Evolutionary conservation across 2,329 filamentous ascomycete genomes (phyloP).

Genomic region (Fusarium sp.): DNA sequence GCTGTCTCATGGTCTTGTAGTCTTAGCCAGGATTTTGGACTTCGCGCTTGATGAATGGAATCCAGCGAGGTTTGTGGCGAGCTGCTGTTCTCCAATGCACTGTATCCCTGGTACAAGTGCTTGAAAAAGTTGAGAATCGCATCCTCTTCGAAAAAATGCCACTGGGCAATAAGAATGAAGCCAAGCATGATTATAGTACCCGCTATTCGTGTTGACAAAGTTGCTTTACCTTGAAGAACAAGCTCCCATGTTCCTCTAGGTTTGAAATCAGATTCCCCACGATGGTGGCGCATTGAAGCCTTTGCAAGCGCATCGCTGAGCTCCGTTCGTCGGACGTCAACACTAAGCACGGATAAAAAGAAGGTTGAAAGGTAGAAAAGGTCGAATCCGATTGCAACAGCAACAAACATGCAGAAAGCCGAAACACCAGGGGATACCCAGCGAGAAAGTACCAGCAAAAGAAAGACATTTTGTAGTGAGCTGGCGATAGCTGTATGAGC

Average conservation of each 20-base stretch:
- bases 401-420: constrained; percentile 81
- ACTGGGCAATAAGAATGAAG: constrained; percentile 79
- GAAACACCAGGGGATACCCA: constrained; percentile 77
- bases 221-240: constrained; percentile 72
- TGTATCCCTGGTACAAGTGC: constrained; percentile 41
- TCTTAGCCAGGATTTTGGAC: constrained; percentile 80
- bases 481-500: constrained; percentile 76
- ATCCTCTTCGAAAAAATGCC: constrained; percentile 78
- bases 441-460: constrained; percentile 74
- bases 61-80: constrained; percentile 58
- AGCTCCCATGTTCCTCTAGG: constrained; percentile 65
- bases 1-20: constrained; percentile 85
- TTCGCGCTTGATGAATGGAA: constrained; percentile 78
- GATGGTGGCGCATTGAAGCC: constrained; percentile 59
- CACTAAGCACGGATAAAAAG: constrained; percentile 81
- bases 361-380: constrained; percentile 84
- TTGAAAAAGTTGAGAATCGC: constrained; percentile 53
- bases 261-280: constrained; percentile 43
- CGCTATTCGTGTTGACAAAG: constrained; percentile 79
- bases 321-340: constrained; percentile 82
- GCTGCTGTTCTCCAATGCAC: constrained; percentile 42
- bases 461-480: constrained; percentile 74
- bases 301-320: constrained; percentile 77
- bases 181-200: constrained; percentile 79
- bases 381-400: constrained; percentile 80